Evolutionary conservation across 345 rosid genomes (phyloP).

Genomic region (Eutrema yunnanense): DNA sequence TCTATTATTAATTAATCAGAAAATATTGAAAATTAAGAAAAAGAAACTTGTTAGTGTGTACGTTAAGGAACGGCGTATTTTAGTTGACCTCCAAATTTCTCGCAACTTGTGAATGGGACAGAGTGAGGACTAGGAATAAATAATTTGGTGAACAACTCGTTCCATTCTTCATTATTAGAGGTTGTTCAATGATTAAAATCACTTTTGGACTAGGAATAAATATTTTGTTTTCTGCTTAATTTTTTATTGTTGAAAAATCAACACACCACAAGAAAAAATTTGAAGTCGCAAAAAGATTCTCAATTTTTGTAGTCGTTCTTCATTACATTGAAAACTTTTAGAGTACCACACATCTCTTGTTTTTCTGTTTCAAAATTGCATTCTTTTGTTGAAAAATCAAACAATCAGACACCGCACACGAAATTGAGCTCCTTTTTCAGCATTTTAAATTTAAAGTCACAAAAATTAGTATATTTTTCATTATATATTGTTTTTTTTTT

Average conservation of each 20-base stretch:
- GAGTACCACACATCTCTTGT: too few species aligned
- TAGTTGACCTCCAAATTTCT: neutral
- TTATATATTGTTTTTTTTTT: too few species aligned
- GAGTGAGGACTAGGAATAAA: neutral
- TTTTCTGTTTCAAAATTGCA: too few species aligned
- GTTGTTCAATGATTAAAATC: constrained; percentile 5
- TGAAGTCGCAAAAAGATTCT: neutral
- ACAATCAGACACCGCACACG: neutral
- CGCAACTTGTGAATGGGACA: constrained; percentile 25
- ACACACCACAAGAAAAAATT: neutral
- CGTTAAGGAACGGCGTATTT: neutral
- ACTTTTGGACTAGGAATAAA: neutral
- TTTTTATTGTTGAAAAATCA: neutral
- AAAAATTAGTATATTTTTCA: neutral
- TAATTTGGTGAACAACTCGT: constrained; percentile 12
- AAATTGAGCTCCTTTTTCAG: neutral
- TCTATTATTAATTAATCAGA: neutral
- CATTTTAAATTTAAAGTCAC: neutral
- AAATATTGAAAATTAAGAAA: neutral
- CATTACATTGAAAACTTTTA: too few species aligned
- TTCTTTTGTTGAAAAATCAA: neutral
- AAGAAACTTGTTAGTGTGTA: neutral
- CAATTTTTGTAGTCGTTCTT: neutral
- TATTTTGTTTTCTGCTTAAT: neutral
- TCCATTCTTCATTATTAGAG: neutral